Conservation (phyloP, 2,329 filamentous ascomycete species). For the Trichothecium roseum region DNA sequence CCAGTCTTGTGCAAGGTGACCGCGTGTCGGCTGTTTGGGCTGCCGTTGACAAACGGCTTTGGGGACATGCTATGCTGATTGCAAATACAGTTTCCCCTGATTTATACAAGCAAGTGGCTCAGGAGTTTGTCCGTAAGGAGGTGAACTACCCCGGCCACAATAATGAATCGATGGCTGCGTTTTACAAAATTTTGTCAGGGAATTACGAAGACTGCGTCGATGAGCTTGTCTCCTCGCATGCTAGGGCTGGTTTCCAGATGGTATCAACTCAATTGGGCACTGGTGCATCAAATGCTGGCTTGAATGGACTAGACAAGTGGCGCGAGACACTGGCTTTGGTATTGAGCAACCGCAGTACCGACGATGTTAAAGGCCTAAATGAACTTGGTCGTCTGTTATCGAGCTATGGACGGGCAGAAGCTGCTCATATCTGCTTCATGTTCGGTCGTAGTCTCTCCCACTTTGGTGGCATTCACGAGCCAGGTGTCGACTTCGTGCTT, state of each 20-base stretch:
- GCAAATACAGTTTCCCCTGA: conserved; percentile 68
- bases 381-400: conserved; percentile 74
- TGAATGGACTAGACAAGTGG: conserved; percentile 88
- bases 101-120: conserved; percentile 84
- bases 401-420: conserved; percentile 80
- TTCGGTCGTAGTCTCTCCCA: conserved; percentile 64
- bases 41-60: conserved; percentile 84
- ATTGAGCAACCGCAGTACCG: conserved; percentile 74
- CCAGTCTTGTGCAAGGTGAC: conserved; percentile 66
- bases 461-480: conserved; percentile 77
- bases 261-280: conserved; percentile 59
- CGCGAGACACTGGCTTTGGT: conserved; percentile 79
- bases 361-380: conserved; percentile 67
- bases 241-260: conserved; percentile 84
- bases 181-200: conserved; percentile 90
- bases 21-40: conserved; percentile 88
- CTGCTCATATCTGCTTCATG: conserved; percentile 87
- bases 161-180: conserved; percentile 77
- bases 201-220: conserved; percentile 93
- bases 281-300: conserved; percentile 56
- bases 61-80: conserved; percentile 93
- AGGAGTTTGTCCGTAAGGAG: conserved; percentile 92
- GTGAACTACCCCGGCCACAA: conserved; percentile 72
- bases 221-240: conserved; percentile 86
- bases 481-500: conserved; percentile 67